phyloP scores from a whole-genome alignment of 2,329 filamentous ascomycete species.

The Cladosporium austrohemisphaericum region DNA sequence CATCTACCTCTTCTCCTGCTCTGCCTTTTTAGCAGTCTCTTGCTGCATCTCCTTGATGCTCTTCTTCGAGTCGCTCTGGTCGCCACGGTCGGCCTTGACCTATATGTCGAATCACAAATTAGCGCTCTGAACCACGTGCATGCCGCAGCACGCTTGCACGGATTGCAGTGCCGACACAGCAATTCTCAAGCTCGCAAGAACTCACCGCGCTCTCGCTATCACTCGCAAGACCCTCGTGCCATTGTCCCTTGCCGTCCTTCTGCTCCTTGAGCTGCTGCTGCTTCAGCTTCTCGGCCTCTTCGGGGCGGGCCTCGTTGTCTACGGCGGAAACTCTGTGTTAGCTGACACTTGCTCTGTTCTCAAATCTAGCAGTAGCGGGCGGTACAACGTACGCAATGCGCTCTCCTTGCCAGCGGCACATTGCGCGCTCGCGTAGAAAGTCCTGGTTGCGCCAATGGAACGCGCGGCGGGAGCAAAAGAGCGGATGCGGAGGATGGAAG shows the following conservation, averaged over 20 bases:
- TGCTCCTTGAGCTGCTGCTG: slow-evolving; percentile 53
- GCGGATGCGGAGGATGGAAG: slow-evolving; percentile 20
- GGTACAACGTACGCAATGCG: slow-evolving; percentile 38
- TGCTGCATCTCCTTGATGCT: slow-evolving; percentile 34
- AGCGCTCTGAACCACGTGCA: neutral
- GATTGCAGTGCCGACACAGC: neutral
- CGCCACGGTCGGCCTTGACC: slow-evolving; percentile 37
- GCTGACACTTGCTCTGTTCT: too few relatives aligned
- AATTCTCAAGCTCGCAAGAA: too few relatives aligned
- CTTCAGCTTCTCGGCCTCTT: slow-evolving; percentile 54
- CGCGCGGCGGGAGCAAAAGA: slow-evolving; percentile 29
- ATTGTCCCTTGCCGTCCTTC: slow-evolving; percentile 63
- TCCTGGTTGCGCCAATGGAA: slow-evolving; percentile 21
- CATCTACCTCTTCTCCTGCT: slow-evolving; percentile 23
- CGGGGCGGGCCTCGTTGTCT: slow-evolving; percentile 43
- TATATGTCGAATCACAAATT: slow-evolving; percentile 17
- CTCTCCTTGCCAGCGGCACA: slow-evolving; percentile 38
- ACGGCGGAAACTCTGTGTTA: too few relatives aligned
- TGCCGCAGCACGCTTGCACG: neutral
- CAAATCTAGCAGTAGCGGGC: too few relatives aligned
- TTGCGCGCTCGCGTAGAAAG: slow-evolving; percentile 37
- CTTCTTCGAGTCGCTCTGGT: slow-evolving; percentile 27
- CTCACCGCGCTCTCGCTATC: slow-evolving; percentile 73
- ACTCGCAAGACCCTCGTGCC: slow-evolving; percentile 73
- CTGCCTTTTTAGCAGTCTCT: slow-evolving; percentile 31